Base-by-base conservation (phyloP, 192 early-diverging fungal genomes). In the Borealophlyctis nickersoniae region DNA sequence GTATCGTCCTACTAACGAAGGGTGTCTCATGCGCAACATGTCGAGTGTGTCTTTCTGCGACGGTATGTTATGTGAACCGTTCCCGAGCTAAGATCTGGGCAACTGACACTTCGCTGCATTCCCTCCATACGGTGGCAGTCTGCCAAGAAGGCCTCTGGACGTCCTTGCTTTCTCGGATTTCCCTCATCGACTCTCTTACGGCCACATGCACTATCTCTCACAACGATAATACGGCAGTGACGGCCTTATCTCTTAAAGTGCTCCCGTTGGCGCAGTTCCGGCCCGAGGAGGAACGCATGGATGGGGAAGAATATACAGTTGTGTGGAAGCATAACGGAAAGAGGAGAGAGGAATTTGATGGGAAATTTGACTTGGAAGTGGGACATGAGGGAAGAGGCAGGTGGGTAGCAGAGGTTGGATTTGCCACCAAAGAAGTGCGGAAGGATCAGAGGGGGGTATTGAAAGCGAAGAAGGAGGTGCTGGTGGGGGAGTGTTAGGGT, bases 21-120 rank as follows among this genome's bases (percentile, higher is more conserved):
- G 60, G 30, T 86, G 84, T 36, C 49, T 86, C 61, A 86, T 86
- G 84, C 70, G 84, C 27, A 84, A 86, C 64, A 86, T 84, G 84
- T 34, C 69, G 19, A 64, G 66, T 7, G 63, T 70, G 3, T 50
- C 56, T 3, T 81, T 85, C 50, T 85, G 84, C 52, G 7, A 53
- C 1, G 60, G 65, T 73, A 63, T n/a, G n/a, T n/a, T n/a, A n/a
- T n/a, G n/a, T n/a, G n/a, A 28, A 13, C 7, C n/a, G 22, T 13
- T 55, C 19, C 19, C 7, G 27, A 22, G 28, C 27, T 11, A 9
- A 11, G n/a, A 48, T 48, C 11, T 11, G 51, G 51, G 5, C 3
- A 7, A 19, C 51, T 27, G 4, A 5, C n/a, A n/a, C n/a, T n/a
- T 3, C 9, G 34, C 33, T 35, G 2, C 45, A 49, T 48, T 9